Percentiles rank a stretch among this genome's conserved stretches.
phyloP scores from a whole-genome alignment of 305 asterid genomes.

The Plantago coronopus region DNA sequence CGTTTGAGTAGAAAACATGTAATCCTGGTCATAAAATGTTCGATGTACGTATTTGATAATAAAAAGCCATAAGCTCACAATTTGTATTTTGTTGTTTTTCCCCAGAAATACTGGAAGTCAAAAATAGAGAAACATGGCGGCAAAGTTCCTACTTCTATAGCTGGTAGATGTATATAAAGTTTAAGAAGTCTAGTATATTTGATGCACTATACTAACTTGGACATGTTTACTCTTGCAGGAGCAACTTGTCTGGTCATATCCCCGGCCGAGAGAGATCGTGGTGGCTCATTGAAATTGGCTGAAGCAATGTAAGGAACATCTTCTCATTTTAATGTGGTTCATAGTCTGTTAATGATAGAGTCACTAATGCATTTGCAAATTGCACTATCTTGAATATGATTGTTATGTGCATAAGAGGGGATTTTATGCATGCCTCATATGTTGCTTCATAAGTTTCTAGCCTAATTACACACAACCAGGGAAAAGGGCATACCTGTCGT shows the following conservation, averaged over 20 bases:
- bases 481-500: constrained; percentile 65
- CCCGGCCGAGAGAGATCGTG: constrained; percentile 73
- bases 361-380: no score
- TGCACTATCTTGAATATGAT: no score
- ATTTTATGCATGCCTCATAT: no score
- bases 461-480: constrained; percentile 27
- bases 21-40: not conserved
- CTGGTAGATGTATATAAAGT: constrained; percentile 38
- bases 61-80: not conserved
- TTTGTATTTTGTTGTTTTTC: not conserved
- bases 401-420: no score
- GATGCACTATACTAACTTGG: not conserved
- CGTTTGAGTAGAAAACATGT: constrained; percentile 72
- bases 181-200: not conserved
- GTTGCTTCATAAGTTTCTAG: no score
- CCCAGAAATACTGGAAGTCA: constrained; percentile 76
- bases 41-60: not conserved
- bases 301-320: constrained; percentile 67
- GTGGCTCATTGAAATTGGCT: constrained; percentile 68
- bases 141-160: constrained; percentile 51
- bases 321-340: not conserved
- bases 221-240: constrained; percentile 32
- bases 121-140: constrained; percentile 84
- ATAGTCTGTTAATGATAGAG: no score
- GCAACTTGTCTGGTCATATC: constrained; percentile 66